Evolutionary conservation across 192 early-diverging fungal species (phyloP), one percentile per base, ranked within the genome.

Genomic region (Jimgerdemannia flammicorona): DNA sequence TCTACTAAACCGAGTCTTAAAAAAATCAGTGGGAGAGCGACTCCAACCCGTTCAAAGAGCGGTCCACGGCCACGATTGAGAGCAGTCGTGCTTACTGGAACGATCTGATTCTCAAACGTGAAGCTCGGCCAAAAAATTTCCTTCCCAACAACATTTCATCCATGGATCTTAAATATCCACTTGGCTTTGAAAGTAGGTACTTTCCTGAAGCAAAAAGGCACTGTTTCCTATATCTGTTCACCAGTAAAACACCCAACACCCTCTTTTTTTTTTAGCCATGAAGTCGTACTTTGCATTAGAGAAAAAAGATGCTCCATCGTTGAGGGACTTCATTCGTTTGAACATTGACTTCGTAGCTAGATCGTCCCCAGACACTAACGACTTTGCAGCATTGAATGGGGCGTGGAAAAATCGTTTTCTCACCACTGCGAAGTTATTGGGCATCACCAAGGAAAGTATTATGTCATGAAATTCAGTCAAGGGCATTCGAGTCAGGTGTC

Each of bases 241-340:
- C 67, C 67, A 10, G 40, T 10, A 6, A 0, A 69, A 7, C 42
- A 7, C 67, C 11, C 67, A 69, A 6, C 6, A 69, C 67, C 42
- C 42, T 2, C 11, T 2, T 2, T 59, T 59, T 59, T 69, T 69
- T 69, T 40, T 69, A 69, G 67, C 42, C 67, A 40, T 69, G 6
- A 69, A 6, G 67, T 43, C 67, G 67, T 69, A 69, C 67, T 69
- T 69, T 69, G 40, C 42, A 43, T 69, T 2, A 43, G 67, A 69
- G 67, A 17, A 69, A 69, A 69, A 69, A 43, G 39, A 69, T 69
- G 67, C 17, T 69, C 67, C 67, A 43, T 69, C 67, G 6, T 69
- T 69, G 67, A 43, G 10, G 42, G 67, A 69, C 40, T 69, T 69
- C 17, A 69, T 69, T 69, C 67, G 67, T 69, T 69, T 69, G 17